Evolutionary conservation across 2,329 filamentous ascomycete genomes (phyloP).

Genomic region (Cadophora gregata): DNA sequence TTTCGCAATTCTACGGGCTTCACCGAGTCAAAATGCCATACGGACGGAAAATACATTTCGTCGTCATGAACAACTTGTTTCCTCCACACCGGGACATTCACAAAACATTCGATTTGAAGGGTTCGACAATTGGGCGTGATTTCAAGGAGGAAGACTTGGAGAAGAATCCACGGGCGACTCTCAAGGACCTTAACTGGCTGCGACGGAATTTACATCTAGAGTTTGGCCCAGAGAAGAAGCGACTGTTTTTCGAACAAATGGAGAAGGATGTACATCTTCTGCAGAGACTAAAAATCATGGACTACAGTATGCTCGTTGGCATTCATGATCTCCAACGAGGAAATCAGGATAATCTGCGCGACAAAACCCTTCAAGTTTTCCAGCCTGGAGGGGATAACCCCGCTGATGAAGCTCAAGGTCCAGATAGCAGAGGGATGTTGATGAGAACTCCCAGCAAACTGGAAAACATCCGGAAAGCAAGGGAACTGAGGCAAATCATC

Average conservation of each 20-base stretch:
- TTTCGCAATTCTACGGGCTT: conserved; percentile 97
- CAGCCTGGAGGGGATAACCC: conserved; percentile 77
- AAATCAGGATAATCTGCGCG: conserved; percentile 91
- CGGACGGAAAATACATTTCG: conserved; percentile 97
- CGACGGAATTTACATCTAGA: conserved; percentile 84
- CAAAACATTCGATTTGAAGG: conserved; percentile 95
- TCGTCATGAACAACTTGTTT: conserved; percentile 99
- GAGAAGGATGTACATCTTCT: conserved; percentile 85
- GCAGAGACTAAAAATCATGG: conserved; percentile 94
- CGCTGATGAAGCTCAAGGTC: conserved; percentile 57
- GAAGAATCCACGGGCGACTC: conserved; percentile 86
- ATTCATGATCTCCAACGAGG: conserved; percentile 90
- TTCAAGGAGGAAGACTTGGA: conserved; percentile 87
- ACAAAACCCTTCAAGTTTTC: conserved; percentile 91
- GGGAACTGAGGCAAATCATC: conserved; percentile 89
- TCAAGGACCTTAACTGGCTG: conserved; percentile 98
- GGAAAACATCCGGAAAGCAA: conserved; percentile 88
- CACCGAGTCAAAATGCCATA: conserved; percentile 99
- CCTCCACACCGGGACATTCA: conserved; percentile 97
- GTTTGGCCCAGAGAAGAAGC: conserved; percentile 86
- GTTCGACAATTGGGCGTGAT: conserved; percentile 91
- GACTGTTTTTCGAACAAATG: conserved; percentile 87
- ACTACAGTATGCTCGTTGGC: conserved; percentile 93
- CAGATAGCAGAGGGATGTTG: conserved; percentile 59
- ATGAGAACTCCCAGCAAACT: conserved; percentile 92